Base-by-base conservation (phyloP, 1,139 yeast genomes). In the Pichia sp. region DNA sequence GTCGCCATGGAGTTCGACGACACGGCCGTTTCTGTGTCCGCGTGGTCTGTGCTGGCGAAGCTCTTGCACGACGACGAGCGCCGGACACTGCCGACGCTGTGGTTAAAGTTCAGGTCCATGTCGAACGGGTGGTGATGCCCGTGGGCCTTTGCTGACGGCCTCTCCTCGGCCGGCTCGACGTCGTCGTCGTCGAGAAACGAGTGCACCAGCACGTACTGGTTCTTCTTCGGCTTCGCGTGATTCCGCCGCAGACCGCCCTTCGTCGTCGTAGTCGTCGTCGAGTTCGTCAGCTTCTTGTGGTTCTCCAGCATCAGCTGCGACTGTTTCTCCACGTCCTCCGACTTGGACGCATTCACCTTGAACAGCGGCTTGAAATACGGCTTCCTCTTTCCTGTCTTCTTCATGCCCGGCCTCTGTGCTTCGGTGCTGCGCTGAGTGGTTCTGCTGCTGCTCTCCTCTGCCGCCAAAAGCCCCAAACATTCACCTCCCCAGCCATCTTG, bases 261-360 rank as follows among this genome's bases (percentile, higher is more conserved):
- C 40, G 63, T 64, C 3, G 61, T 64, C 4, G 61, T 58, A 29
- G 59, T 58, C 16, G 59, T 54, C n/a, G 55, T 53, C 4, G 61
- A 54, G 40, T 50, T 56, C 17, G 60, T 42, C 38, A 62, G 60
- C 29, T 54, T 49, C 41, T 59, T 51, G 46, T 64, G 67, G 1
- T 64, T 64, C 30, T 56, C 53, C 51, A 62, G 67, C 16, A 67
- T 56, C 31, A 68, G 29, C 20, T 59, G 64, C 1, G 69, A 66
- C 55, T 67, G 71, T 43, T 62, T 62, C 50, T 67, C 70, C 7
- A 59, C 65, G 40, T 67, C 71, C 42, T 63, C 68, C 42, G 61
- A 59, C 47, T 60, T 65, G 52, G 49, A 50, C 7, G 51, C 51
- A 16, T 50, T 50, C 38, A 53, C 56, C 45, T 50, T 47, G 47